Conservation (phyloP, 257 asterid species). For the Solanum ossicruentum region DNA sequence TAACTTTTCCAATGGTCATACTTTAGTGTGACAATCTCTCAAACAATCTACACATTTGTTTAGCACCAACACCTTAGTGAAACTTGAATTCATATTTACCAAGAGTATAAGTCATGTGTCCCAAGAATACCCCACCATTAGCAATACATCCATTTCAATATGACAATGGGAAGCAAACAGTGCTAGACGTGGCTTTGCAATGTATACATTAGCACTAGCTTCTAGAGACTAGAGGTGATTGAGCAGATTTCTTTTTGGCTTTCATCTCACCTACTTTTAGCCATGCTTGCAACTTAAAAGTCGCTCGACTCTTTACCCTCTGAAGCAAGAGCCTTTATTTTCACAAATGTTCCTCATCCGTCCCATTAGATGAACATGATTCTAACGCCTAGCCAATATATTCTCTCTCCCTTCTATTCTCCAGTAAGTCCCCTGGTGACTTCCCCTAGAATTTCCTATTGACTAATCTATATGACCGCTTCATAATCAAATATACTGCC, state of each 20-base stretch:
- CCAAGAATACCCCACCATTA: neutral
- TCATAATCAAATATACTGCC: neutral
- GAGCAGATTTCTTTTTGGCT: neutral
- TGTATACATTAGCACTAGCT: neutral
- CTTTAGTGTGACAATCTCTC: neutral
- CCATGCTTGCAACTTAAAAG: neutral
- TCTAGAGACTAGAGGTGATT: neutral
- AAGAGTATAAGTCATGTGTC: neutral
- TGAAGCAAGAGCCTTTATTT: neutral
- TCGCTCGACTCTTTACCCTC: neutral
- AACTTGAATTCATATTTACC: neutral
- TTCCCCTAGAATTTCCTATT: neutral
- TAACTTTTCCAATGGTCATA: neutral
- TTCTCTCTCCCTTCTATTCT: neutral
- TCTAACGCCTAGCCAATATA: neutral
- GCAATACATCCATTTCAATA: neutral
- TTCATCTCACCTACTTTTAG: neutral
- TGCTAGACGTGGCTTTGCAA: neutral
- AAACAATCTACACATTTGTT: neutral
- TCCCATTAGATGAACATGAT: neutral
- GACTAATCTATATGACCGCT: neutral
- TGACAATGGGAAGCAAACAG: neutral
- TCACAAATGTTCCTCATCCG: neutral
- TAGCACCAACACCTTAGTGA: neutral
- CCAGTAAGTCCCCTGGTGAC: neutral